A percentile compares a stretch with the other conserved stretches of the same genome.
Conservation (phyloP, 2,329 filamentous ascomycete species). For the Fusarium virguliforme region DNA sequence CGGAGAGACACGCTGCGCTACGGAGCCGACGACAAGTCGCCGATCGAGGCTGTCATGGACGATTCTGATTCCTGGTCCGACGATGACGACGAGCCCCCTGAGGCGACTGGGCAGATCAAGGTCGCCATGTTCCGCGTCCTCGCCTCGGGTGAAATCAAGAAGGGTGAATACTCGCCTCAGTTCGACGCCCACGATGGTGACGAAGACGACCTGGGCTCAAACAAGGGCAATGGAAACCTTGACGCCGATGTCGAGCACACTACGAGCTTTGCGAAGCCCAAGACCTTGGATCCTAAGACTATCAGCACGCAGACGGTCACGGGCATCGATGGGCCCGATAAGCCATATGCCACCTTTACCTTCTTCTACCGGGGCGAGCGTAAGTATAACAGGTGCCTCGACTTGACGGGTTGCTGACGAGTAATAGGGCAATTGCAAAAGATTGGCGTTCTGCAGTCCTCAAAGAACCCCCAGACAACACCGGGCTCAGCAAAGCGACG, state of each 20-base stretch:
- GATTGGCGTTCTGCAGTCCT: constrained; percentile 86
- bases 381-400: constrained; percentile 66
- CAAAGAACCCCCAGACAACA: constrained; percentile 76
- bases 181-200: constrained; percentile 98
- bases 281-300: constrained; percentile 94
- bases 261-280: constrained; percentile 97
- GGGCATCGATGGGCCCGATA: constrained; percentile 94
- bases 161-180: constrained; percentile 97
- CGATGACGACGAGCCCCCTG: constrained; percentile 89
- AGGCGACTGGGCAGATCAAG: constrained; percentile 98
- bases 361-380: constrained; percentile 98
- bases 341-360: constrained; percentile 96
- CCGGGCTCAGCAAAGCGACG: constrained; percentile 80
- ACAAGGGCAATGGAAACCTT: constrained; percentile 71
- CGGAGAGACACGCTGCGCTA: constrained; percentile 80
- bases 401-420: constrained; percentile 44
- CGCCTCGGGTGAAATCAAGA: constrained; percentile 96
- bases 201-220: constrained; percentile 71
- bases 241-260: constrained; percentile 95
- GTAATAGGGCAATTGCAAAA: constrained; percentile 89
- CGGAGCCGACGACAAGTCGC: constrained; percentile 81
- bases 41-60: constrained; percentile 78
- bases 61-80: constrained; percentile 84
- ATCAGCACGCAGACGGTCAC: constrained; percentile 99
- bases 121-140: constrained; percentile 96